Percentiles rank a stretch among this genome's conserved stretches.
These are phyloP conservation scores for Phaeoacremonium minimum DNA, from an alignment of 2,329 filamentous ascomycete genomes.

Conservation along the genomic window DNA sequence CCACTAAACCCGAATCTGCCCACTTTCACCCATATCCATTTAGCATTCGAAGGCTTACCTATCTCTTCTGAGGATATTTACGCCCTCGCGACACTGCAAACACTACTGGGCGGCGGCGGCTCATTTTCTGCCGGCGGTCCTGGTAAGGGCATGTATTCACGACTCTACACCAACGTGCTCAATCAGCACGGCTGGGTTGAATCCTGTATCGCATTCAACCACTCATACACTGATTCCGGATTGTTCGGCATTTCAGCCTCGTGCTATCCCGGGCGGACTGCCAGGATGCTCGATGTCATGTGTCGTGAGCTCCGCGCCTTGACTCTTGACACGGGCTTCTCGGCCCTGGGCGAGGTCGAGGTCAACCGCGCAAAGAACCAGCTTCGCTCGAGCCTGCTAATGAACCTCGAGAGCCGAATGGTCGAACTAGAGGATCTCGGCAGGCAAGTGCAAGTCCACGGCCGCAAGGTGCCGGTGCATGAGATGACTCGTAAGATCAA, in stretches of 20 bases:
- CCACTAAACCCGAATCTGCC: slow-evolving; percentile 74
- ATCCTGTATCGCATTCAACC: slow-evolving; percentile 92
- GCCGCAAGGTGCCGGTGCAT: slow-evolving; percentile 81
- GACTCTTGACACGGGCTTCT: slow-evolving; percentile 70
- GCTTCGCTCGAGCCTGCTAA: slow-evolving; percentile 80
- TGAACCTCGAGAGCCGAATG: slow-evolving; percentile 98
- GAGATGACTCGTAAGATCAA: slow-evolving; percentile 94
- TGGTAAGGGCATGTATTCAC: slow-evolving; percentile 98
- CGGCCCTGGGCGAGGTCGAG: slow-evolving; percentile 68
- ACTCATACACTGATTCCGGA: slow-evolving; percentile 92
- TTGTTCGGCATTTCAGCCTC: slow-evolving; percentile 90
- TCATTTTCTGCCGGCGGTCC: slow-evolving; percentile 96
- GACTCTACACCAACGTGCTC: slow-evolving; percentile 93
- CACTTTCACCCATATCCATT: slow-evolving; percentile 85
- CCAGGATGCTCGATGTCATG: slow-evolving; percentile 89
- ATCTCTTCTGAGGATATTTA: slow-evolving; percentile 93
- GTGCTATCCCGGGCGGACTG: slow-evolving; percentile 74
- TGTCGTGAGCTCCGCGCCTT: slow-evolving; percentile 82
- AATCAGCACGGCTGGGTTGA: slow-evolving; percentile 99
- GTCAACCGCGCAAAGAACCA: slow-evolving; percentile 96
- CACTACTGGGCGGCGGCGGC: slow-evolving; percentile 89
- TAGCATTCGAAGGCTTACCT: slow-evolving; percentile 91
- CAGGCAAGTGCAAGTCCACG: slow-evolving; percentile 94
- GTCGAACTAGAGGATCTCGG: slow-evolving; percentile 96
- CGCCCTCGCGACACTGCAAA: slow-evolving; percentile 90